Base-by-base conservation (phyloP, 768 basidiomycete genomes). In the Xerocomellus amylosporus region DNA sequence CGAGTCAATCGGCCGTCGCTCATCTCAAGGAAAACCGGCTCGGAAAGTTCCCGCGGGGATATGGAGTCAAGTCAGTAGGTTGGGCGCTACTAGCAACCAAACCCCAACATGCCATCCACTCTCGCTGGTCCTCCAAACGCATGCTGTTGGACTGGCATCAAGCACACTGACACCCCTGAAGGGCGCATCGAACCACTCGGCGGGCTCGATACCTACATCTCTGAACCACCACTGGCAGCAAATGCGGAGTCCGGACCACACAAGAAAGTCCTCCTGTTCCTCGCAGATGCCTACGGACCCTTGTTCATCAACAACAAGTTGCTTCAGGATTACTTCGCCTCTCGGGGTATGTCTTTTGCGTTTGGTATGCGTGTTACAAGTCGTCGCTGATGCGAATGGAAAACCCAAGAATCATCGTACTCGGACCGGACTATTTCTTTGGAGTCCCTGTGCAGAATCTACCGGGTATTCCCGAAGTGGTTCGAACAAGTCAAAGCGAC, bases 351-450 rank as follows among this genome's bases (percentile, higher is more conserved):
- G 69, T 61, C 26, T 0, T n/a, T 20, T 22, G 17, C 8, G 9
- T 5, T 28, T 20, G 28, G 2, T 24, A 28, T 37, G 3, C 8
- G 8, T 31, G 7, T 46, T 6, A 15, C 20, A 22, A 10, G 15
- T 13, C 41, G 10, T 17, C 30, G 7, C 30, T 53, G 33, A 61
- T 30, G 14, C 10, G 20, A 24, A 20, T 19, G 7, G 22, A 14
- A 42, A 52, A 15, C n/a, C 4, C 31, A 86, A 83, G 83, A 0
- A 86, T 80, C 62, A 58, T 76, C 49, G 82, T 86, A 4, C 64
- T 85, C 10, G 83, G 81, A 1, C 73, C 80, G 14, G 85, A 85
- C 58, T 85, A 84, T 62, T 84, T 86, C 68, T 75, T 84, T 41
- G 82, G 84, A 19, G 77, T 81, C 45, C 69, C 78, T 2, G 64